A percentile compares a stretch with the other conserved stretches of the same genome.
phyloP scores from a whole-genome alignment of 257 asterid genomes.

The Solanum clarkiae region DNA sequence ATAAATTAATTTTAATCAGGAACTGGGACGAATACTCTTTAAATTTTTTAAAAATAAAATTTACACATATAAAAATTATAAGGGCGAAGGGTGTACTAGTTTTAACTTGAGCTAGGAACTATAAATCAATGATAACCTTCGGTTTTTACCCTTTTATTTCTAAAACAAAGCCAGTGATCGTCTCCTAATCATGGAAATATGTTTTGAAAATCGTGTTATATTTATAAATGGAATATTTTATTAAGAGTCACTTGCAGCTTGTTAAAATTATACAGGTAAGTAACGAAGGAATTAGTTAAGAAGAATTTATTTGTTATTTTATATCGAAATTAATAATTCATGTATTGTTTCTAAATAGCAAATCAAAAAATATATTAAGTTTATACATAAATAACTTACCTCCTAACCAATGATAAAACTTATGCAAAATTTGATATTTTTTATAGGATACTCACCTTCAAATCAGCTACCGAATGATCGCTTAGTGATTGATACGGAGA shows the following conservation, averaged over 20 bases:
- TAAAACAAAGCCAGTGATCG: neutral
- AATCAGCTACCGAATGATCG: rapidly evolving
- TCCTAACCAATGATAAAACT: neutral
- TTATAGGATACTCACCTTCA: neutral
- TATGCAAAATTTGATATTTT: neutral
- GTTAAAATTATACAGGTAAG: no score
- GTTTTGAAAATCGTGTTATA: neutral
- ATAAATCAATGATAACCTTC: neutral
- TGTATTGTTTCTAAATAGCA: neutral
- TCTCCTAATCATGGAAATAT: neutral
- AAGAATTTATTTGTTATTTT: no score
- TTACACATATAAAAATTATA: no score
- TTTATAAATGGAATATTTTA: no score
- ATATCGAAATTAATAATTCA: no score
- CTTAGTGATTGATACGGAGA: neutral
- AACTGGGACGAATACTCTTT: no score
- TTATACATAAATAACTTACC: neutral
- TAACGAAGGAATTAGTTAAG: no score
- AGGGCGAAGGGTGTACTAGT: no score
- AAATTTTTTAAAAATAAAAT: no score
- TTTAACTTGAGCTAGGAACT: neutral
- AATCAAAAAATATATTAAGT: neutral
- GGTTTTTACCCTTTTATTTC: neutral
- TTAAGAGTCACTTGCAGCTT: no score
- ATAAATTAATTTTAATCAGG: no score